Conservation (phyloP, 805 yeast species). For the Schwanniomyces yamadae region DNA sequence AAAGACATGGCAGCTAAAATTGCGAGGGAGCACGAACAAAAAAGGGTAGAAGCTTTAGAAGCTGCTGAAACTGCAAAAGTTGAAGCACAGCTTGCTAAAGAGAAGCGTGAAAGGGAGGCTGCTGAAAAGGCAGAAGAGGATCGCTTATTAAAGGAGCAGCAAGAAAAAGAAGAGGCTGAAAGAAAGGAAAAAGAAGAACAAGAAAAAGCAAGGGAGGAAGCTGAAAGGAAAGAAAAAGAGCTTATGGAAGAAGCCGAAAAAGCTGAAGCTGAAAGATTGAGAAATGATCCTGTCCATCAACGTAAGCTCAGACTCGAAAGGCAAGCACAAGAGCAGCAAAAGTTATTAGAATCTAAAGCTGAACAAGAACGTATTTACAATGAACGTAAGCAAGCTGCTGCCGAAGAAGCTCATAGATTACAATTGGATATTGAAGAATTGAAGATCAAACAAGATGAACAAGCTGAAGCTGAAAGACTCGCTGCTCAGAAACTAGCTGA, state of each 20-base stretch:
- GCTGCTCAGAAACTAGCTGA: constrained; percentile 32
- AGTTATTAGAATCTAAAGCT: constrained; percentile 23
- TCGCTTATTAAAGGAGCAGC: constrained; percentile 22
- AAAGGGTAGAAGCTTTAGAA: constrained; percentile 44
- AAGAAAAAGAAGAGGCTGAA: constrained; percentile 17
- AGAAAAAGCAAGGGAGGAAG: constrained; percentile 12
- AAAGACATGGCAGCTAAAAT: constrained; percentile 40
- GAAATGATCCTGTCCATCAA: constrained; percentile 24
- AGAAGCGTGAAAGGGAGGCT: constrained; percentile 34
- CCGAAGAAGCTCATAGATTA: constrained; percentile 26
- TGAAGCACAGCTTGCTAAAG: constrained; percentile 33
- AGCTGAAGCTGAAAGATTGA: constrained; percentile 20
- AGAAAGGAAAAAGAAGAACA: constrained; percentile 14
- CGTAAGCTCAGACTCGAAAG: constrained; percentile 22
- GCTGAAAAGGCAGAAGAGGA: constrained; percentile 31
- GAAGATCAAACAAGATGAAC: constrained; percentile 18
- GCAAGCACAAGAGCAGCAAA: constrained; percentile 26
- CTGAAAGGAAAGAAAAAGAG: constrained; percentile 13
- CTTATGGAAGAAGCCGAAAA: constrained; percentile 15
- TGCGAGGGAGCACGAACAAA: constrained; percentile 33
- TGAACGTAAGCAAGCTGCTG: constrained; percentile 24
- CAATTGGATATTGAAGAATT: constrained; percentile 33
- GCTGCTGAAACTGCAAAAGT: constrained; percentile 31
- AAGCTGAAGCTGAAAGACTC: constrained; percentile 22
- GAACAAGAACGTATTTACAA: constrained; percentile 24